These are phyloP conservation scores for Nemania sp. DNA, from an alignment of 2,329 filamentous ascomycete genomes.

Conservation along the genomic window DNA sequence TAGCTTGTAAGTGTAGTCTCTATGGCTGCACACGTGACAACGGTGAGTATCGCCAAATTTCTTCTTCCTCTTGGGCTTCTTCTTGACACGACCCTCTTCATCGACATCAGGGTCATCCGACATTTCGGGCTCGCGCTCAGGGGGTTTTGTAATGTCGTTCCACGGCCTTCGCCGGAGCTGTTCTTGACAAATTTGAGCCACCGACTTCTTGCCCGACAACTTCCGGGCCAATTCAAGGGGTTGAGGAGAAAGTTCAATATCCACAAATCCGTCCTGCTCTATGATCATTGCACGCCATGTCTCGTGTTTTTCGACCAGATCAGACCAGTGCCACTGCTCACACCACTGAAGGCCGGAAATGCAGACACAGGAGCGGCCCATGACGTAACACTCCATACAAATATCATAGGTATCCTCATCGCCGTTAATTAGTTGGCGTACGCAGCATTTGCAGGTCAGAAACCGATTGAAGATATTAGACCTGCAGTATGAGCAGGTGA, in stretches of 20 bases:
- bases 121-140: slow-evolving; percentile 36
- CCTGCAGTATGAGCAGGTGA: slow-evolving; percentile 94
- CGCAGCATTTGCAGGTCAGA: slow-evolving; percentile 85
- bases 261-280: slow-evolving; percentile 68
- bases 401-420: slow-evolving; percentile 89
- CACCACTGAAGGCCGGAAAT: slow-evolving; percentile 86
- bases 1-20: slow-evolving; percentile 82
- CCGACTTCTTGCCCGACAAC: slow-evolving; percentile 71
- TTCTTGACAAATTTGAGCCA: slow-evolving; percentile 93
- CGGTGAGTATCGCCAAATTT: slow-evolving; percentile 58
- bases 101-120: slow-evolving; percentile 58
- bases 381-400: slow-evolving; percentile 98
- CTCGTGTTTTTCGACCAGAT: slow-evolving; percentile 78
- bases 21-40: slow-evolving; percentile 84
- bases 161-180: slow-evolving; percentile 79
- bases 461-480: slow-evolving; percentile 98
- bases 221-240: slow-evolving; percentile 71
- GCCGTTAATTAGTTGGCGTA: slow-evolving; percentile 65
- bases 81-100: slow-evolving; percentile 66
- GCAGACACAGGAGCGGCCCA: slow-evolving; percentile 91
- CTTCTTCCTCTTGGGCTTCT: slow-evolving; percentile 62
- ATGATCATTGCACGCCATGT: slow-evolving; percentile 80
- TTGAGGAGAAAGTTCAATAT: slow-evolving; percentile 67
- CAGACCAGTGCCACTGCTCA: slow-evolving; percentile 87
- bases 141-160: slow-evolving; percentile 74